Evolutionary conservation across 768 basidiomycete species (phyloP), one percentile per base, ranked within the genome.

Genomic region (Terana coerulea): DNA sequence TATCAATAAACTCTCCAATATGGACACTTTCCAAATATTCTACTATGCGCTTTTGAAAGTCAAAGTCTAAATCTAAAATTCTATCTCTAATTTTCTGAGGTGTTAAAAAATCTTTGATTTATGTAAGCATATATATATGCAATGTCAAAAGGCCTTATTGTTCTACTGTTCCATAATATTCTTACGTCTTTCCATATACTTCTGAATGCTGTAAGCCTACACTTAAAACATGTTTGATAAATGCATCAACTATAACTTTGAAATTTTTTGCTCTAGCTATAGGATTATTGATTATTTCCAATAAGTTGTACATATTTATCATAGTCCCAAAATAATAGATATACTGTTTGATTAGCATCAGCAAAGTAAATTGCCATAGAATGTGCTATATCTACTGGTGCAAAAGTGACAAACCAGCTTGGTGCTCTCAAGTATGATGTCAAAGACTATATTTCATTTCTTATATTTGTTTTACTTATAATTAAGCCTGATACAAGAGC

Each of bases 281-380:
- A 0, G 68, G 69, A 52, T 70, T 70, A n/a, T n/a, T n/a, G n/a
- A n/a, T n/a, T n/a, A 6, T 40, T n/a, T 1, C 57, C 40, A 8
- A 52, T 52, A 15, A 51, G 15, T n/a, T 26, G 19, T n/a, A 49
- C 9, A 11, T 54, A 22, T 8, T 51, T 30, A 15, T 45, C 39
- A 24, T 29, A 19, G 6, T 24, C 9, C 8, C 25, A n/a, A 26
- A 33, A 12, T 36, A 1, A 5, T 9, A 39, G n/a, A 49, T 24
- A 46, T n/a, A 49, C 34, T 28, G 15, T 53, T 22, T 59, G 42
- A 2, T 68, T 53, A 0, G 25, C 33, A 21, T 57, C 68, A 17
- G 69, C 69, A 60, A 52, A 69, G 26, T 73, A 72, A 14, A 72
- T 30, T 33, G 61, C 67, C 3, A 74, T 49, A 3, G 71, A 71